Base-by-base conservation (phyloP, 2,329 filamentous ascomycete species). In the Neofusicoccum ribis region DNA sequence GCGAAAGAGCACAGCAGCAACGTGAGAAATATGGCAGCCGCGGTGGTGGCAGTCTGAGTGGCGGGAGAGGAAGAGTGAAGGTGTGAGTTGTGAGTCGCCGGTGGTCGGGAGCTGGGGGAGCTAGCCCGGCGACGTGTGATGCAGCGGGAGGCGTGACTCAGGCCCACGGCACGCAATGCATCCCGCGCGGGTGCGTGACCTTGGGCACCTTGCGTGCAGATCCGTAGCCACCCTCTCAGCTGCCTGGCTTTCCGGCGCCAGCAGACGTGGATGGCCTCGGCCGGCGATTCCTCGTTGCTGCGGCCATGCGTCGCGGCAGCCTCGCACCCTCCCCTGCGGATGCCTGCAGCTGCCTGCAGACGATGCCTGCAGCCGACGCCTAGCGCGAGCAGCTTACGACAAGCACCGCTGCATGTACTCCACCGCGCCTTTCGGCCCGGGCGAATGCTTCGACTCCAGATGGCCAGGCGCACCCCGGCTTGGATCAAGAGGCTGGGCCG, bases 131-230 rank as follows among this genome's bases (percentile, higher is more conserved):
- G 47, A 51, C 46, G 59, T 50, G 44, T 62, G 59, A 51, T 62
- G 46, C 59, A 50, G 59, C 59, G 44, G 44, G 44, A 51, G 46
- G 59, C 44, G 44, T 62, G 59, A 62, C 59, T 62, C 59, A 64
- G 61, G 61, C 49, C 54, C 52, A 58, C 52, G 54, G 56, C 56
- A 60, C 56, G 56, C 56, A 60, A 60, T 60, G 43, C 56, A 60
- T 59, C 56, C 56, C 56, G 56, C 56, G 56, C 41, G 31, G 56
- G 14, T 47, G 52, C 52, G 56, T 60, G 56, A 47, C 56, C 54
- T 41, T n/a, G 27, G 44, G 54, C 54, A 59, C 23, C 43, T 59
- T 46, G 54, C 39, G 17, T 46, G 54, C 54, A 59, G 39, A 59
- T 59, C 54, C 54, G 41, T 9, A 31, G 27, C 27, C 39, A 23